phyloP scores from a whole-genome alignment of 306 rosid genomes.

The Medicago truncatula region DNA sequence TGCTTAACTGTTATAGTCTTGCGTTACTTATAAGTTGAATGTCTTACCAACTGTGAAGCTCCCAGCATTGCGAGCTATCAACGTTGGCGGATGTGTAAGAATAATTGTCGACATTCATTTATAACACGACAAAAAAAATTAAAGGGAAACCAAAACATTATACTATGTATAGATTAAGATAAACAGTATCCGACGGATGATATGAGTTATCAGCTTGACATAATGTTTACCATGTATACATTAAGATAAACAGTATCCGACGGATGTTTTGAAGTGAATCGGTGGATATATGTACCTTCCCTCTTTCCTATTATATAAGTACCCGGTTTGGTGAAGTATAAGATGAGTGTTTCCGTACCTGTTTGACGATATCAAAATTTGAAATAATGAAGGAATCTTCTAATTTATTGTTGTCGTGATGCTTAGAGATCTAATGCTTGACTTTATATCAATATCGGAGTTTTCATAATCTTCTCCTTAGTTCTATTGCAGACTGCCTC shows the following conservation, averaged over 20 bases:
- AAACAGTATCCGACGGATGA: slow-evolving; percentile 14
- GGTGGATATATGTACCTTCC: slow-evolving; percentile 9
- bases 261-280: slow-evolving; percentile 26
- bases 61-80: slow-evolving; percentile 26
- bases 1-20: slow-evolving; percentile 18
- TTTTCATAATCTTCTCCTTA: slow-evolving; percentile 41
- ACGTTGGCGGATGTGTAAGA: background rate
- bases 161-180: background rate
- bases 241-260: slow-evolving; percentile 12
- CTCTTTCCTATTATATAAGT: slow-evolving; percentile 5
- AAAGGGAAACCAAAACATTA: slow-evolving; percentile 19
- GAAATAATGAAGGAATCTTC: slow-evolving; percentile 32
- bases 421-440: slow-evolving; percentile 25
- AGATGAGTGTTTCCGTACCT: slow-evolving; percentile 28
- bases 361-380: slow-evolving; percentile 40
- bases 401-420: slow-evolving; percentile 27
- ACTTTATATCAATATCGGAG: slow-evolving; percentile 27
- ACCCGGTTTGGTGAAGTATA: slow-evolving; percentile 21
- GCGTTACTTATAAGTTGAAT: slow-evolving; percentile 34
- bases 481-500: slow-evolving; percentile 76
- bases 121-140: slow-evolving; percentile 15
- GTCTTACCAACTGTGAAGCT: slow-evolving; percentile 17
- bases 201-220: slow-evolving; percentile 1
- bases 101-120: slow-evolving; percentile 18
- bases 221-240: slow-evolving; percentile 2